A percentile compares a stretch with the other conserved stretches of the same genome.
phyloP scores from a whole-genome alignment of 1,139 yeast species.

The Debaryomyces udenii region DNA sequence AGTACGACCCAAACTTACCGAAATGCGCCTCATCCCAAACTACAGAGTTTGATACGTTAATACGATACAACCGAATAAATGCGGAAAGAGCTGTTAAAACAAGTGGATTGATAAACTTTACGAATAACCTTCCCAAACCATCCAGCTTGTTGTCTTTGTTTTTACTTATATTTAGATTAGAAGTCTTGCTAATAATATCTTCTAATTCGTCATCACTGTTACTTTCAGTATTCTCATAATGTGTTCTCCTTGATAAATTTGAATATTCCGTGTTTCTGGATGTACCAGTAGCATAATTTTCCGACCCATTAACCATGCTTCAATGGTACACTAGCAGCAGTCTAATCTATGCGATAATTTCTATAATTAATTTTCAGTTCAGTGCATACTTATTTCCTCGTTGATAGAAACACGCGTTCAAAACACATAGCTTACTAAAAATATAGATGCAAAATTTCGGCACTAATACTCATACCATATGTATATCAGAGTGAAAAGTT shows the following conservation, averaged over 20 bases:
- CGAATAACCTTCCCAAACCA: slow-evolving; percentile 16
- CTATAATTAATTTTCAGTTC: too few relatives aligned
- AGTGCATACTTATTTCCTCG: too few relatives aligned
- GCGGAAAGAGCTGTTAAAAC: slow-evolving; percentile 60
- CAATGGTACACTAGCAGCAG: background rate
- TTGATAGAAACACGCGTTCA: slow-evolving; percentile 5
- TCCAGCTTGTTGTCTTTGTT: slow-evolving; percentile 4
- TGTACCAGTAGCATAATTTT: slow-evolving; percentile 10
- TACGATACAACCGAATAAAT: slow-evolving; percentile 66
- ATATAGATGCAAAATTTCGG: background rate
- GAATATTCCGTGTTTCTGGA: slow-evolving; percentile 8
- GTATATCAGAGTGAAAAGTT: too few relatives aligned
- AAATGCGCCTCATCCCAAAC: slow-evolving; percentile 98
- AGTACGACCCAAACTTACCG: slow-evolving; percentile 66
- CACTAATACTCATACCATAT: background rate
- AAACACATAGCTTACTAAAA: too few relatives aligned
- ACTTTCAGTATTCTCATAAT: background rate
- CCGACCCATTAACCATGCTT: slow-evolving; percentile 2
- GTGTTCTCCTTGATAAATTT: slow-evolving; percentile 6
- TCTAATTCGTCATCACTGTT: slow-evolving; percentile 25
- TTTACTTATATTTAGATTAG: slow-evolving; percentile 23
- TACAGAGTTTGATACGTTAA: slow-evolving; percentile 65
- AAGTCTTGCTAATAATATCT: slow-evolving; percentile 30
- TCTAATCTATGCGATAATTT: too few relatives aligned
- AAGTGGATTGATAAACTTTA: slow-evolving; percentile 34